Evolutionary conservation across 768 basidiomycete species (phyloP).

Genomic region (Boletus tomentosulus): DNA sequence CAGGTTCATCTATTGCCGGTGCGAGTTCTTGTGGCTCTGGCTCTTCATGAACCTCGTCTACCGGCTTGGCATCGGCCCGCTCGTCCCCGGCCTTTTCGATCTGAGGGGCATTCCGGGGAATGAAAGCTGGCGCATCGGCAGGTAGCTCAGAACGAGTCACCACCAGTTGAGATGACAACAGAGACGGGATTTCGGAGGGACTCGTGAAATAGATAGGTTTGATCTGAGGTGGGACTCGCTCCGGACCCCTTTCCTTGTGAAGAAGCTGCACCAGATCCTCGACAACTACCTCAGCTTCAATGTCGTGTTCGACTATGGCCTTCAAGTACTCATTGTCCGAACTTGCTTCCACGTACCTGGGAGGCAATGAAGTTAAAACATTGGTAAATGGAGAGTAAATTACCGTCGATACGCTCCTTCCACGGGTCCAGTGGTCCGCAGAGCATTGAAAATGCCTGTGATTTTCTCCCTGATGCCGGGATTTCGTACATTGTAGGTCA

Average conservation of each 20-base stretch:
- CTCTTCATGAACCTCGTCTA: not conserved
- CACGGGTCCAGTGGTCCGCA: slow-evolving; percentile 1
- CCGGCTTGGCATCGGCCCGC: not conserved
- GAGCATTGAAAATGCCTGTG: slow-evolving; percentile 5
- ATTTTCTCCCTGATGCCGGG: not conserved
- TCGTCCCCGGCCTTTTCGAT: not conserved
- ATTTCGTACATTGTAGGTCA: slow-evolving; percentile 26
- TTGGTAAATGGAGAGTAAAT: not conserved
- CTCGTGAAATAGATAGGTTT: slow-evolving; percentile 25
- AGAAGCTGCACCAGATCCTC: slow-evolving; percentile 25
- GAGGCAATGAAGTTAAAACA: not conserved
- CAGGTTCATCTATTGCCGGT: slow-evolving; percentile 8
- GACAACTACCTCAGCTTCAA: slow-evolving; percentile 3
- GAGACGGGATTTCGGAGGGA: slow-evolving; percentile 27
- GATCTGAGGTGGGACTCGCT: not conserved
- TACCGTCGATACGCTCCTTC: slow-evolving; percentile 10
- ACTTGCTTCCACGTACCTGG: not conserved
- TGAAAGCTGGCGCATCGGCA: slow-evolving; percentile 15
- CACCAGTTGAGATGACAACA: slow-evolving; percentile 22
- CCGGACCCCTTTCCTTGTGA: slow-evolving; percentile 13
- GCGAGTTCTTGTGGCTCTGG: not conserved
- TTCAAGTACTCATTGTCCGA: slow-evolving; percentile 9
- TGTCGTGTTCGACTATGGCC: slow-evolving; percentile 12
- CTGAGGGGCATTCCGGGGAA: slow-evolving; percentile 8
- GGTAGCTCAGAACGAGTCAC: slow-evolving; percentile 13